Evolutionary conservation across 257 asterid species (phyloP), one percentile per base, ranked within the genome.

Genomic region (Prunella vulgaris): DNA sequence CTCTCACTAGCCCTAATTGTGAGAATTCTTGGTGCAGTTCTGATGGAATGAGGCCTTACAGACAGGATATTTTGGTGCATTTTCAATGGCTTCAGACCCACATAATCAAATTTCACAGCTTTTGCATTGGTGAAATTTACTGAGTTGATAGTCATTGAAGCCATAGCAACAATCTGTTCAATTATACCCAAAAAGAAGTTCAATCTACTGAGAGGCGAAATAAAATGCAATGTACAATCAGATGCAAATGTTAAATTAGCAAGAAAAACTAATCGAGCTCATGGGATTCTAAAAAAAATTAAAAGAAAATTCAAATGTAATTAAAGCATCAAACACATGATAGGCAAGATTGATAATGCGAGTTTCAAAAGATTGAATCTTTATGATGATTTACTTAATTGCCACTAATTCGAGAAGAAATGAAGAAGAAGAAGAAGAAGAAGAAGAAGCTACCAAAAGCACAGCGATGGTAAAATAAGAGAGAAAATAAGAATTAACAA

Each of bases 1-100:
- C 57, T 75, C 38, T 81, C 84, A 22, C 81, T 44, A 7, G 94
- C 94, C 72, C 75, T 80, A 49, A 90, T 51, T 5, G 57, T 38
- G 28, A 80, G 78, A 24, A 5, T 21, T 20, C 74, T 58, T 1
- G 75, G 78, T 8, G 62, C 72, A 32, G 22, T 60, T 56, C 69
- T 79, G 42, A 38, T 32, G 2, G 77, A 28, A 8, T 13, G 65
- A 27, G 86, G 78, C 70, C 74, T 81, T 9, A 66, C 66, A 60
- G 61, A 40, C 51, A 52, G 44, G 27, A 52, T 6, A 12, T 74
- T 75, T 28, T 63, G 83, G 40, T 72, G 68, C 65, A 77, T 18
- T 48, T 69, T 60, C 66, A 74, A 42, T 22, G 87, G 80, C 69
- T 64, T 87, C 70, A 82, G 53, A 37, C 83, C 83, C 32, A 67